Base-by-base conservation (phyloP, 371 early-diverging fungal genomes). In the Zopfochytrium polystomum region DNA sequence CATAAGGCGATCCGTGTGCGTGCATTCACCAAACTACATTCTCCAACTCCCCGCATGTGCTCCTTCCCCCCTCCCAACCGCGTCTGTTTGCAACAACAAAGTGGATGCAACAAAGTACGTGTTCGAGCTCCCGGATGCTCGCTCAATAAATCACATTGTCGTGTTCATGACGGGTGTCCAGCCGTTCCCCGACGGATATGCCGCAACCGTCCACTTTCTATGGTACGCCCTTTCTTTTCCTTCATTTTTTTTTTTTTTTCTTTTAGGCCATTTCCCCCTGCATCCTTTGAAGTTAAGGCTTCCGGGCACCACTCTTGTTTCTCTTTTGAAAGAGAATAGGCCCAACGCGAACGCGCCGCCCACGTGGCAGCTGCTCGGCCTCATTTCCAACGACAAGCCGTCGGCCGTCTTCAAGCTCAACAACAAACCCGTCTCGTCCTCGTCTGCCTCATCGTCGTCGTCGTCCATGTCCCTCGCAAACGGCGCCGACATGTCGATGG, bases 111-210 rank as follows among this genome's bases (percentile, higher is more conserved):
- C 68, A 23, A 65, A 65, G 55, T 80, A 70, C 54, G 61, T 76
- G 1, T 73, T 77, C 66, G 89, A 90, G 66, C 76, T 94, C 25
- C 71, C 81, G 3, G 90, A 92, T 56, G 87, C 93, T 0, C 81
- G 81, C 52, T 73, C 73, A 32, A 89, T 93, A 74, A 94, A 95
- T 72, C 96, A 95, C 72, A 80, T 95, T 34, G 92, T 92, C 1
- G 93, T 94, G 25, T 94, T 95, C 63, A 74, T 94, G 42, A 82
- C 89, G 2, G 95, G 94, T 0, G 85, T 84, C 0, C 71, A 86
- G 13, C 91, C 92, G 2, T 92, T 95, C 62, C 91, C 94, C 42
- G 80, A 83, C 18, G 93, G 93, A 0, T 73, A 51, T 60, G 80
- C 67, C 5, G 75, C 76, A 18, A 91, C 95, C 0, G 95, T 93